Percentiles rank a stretch among this genome's conserved stretches.
Conservation (phyloP, 768 basidiomycete species). For the Tulasnella sp. region DNA sequence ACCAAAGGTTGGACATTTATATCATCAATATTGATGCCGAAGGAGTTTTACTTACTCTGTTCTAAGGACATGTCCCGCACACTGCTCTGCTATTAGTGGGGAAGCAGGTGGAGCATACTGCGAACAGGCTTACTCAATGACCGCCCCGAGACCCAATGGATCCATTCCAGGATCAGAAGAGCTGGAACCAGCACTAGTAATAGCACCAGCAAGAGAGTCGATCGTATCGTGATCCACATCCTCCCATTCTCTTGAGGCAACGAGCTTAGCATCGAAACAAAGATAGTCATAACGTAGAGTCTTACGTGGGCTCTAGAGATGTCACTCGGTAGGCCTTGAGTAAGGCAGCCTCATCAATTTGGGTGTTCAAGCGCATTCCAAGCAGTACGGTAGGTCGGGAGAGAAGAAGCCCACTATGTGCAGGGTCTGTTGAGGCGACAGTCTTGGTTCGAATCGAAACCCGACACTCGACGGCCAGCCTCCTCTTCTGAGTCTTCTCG, state of each 20-base stretch:
- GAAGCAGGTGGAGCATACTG: not conserved
- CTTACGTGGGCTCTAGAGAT: slow-evolving; percentile 63
- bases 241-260: slow-evolving; percentile 66
- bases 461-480: too few relatives aligned
- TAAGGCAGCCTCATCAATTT: slow-evolving; percentile 69
- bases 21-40: slow-evolving; percentile 7
- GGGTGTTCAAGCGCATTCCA: slow-evolving; percentile 40
- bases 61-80: slow-evolving; percentile 57
- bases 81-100: slow-evolving; percentile 35
- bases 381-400: too few relatives aligned
- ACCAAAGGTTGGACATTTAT: slow-evolving; percentile 18
- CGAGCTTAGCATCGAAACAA: not conserved
- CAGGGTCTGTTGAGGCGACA: not conserved
- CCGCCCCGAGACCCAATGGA: slow-evolving; percentile 53
- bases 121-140: slow-evolving; percentile 29
- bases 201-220: slow-evolving; percentile 58
- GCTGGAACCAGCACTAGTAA: slow-evolving; percentile 42
- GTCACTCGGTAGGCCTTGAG: slow-evolving; percentile 84
- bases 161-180: slow-evolving; percentile 52
- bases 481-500: too few relatives aligned
- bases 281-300: not conserved
- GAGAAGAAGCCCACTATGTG: too few relatives aligned
- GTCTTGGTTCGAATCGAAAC: not conserved
- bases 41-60: slow-evolving; percentile 43
- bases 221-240: slow-evolving; percentile 78